Evolutionary conservation across 129 eudicot genomes (phyloP).

Genomic region (Flaveria bidentis): DNA sequence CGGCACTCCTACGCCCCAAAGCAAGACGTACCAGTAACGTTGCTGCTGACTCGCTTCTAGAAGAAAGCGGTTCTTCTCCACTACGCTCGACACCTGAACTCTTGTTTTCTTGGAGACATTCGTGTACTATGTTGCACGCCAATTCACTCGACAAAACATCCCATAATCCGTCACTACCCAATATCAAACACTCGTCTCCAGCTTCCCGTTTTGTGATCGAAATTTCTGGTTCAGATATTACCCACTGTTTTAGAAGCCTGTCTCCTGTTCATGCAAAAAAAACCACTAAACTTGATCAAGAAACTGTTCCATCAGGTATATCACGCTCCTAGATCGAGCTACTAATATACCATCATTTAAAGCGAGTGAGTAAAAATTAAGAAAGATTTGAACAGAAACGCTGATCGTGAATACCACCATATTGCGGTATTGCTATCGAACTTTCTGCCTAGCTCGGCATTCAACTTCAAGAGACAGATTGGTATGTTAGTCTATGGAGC

Average conservation of each 20-base stretch:
- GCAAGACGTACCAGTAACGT: slow-evolving; percentile 54
- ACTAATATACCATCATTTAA: not conserved
- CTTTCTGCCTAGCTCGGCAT: slow-evolving; percentile 11
- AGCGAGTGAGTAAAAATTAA: not conserved
- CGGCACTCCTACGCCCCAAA: slow-evolving; percentile 45
- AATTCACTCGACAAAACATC: slow-evolving; percentile 44
- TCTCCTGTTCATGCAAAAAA: slow-evolving; percentile 40
- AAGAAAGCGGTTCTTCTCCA: not conserved
- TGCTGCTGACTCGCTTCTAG: slow-evolving; percentile 41
- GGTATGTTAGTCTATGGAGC: not conserved
- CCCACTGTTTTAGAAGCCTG: slow-evolving; percentile 39
- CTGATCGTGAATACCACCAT: not conserved
- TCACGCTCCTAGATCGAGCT: not conserved
- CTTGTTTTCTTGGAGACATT: slow-evolving; percentile 27
- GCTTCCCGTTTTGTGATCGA: slow-evolving; percentile 39
- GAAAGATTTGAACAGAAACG: not conserved
- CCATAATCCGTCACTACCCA: slow-evolving; percentile 59
- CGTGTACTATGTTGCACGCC: slow-evolving; percentile 37
- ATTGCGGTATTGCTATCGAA: not conserved
- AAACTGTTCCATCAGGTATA: not conserved
- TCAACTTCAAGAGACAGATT: slow-evolving; percentile 20
- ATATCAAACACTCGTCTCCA: slow-evolving; percentile 44
- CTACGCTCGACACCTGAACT: not conserved
- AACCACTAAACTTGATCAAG: slow-evolving; percentile 2
- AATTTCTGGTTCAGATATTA: slow-evolving; percentile 58